phyloP scores from a whole-genome alignment of 306 rosid species.

The Mucuna pruriens region DNA sequence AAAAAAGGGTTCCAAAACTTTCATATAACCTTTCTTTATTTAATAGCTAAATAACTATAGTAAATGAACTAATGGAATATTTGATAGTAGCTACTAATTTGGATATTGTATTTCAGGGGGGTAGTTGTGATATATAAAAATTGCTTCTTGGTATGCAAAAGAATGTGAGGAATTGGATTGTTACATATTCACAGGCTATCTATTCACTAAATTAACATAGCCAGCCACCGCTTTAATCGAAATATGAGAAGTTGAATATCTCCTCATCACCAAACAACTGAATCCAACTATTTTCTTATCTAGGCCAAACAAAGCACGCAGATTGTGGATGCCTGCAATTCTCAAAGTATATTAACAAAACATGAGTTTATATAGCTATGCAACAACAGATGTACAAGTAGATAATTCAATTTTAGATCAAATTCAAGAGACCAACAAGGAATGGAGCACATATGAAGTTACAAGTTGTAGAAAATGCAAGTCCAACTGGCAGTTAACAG shows the following conservation, averaged over 20 bases:
- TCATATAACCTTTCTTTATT: background rate
- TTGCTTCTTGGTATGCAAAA: background rate
- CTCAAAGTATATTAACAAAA: background rate
- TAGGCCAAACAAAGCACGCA: background rate
- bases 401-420: background rate
- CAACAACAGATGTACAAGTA: background rate
- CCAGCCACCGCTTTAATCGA: background rate
- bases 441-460: slow-evolving; percentile 19
- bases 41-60: background rate
- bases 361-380: background rate
- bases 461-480: slow-evolving; percentile 23
- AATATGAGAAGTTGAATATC: background rate
- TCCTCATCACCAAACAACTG: background rate
- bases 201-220: background rate
- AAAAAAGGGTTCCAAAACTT: background rate
- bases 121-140: background rate
- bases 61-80: background rate
- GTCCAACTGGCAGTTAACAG: background rate
- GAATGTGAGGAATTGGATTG: background rate
- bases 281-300: background rate
- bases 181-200: background rate
- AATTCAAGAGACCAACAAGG: slow-evolving; percentile 8
- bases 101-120: background rate
- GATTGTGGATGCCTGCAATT: background rate
- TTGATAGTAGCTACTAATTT: background rate